A percentile compares a stretch with the other conserved stretches of the same genome.
Evolutionary conservation across 169 alveolate genomes (phyloP).

Genomic region (Cyclospora cayetanensis): DNA sequence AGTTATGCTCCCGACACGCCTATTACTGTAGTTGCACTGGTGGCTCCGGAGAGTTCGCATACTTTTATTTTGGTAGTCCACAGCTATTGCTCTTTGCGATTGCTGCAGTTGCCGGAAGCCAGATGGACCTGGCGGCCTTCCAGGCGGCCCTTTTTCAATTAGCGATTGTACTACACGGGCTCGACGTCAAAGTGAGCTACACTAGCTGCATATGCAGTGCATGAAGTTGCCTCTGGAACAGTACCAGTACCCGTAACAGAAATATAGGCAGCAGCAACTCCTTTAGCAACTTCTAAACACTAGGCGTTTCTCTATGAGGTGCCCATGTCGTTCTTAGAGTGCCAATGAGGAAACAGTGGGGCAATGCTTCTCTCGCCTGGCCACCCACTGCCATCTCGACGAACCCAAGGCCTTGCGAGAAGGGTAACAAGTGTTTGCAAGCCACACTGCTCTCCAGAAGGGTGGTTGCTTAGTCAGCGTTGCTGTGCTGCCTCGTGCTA

Average conservation of each 20-base stretch:
- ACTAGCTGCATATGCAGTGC: too few relatives aligned
- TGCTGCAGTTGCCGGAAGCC: neutral
- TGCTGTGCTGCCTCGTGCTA: too few relatives aligned
- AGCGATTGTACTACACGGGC: neutral
- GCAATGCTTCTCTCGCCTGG: neutral
- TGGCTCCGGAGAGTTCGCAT: too few relatives aligned
- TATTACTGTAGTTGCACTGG: too few relatives aligned
- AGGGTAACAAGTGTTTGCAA: neutral
- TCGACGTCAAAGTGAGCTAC: slow-evolving; percentile 2
- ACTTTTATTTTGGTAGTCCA: too few relatives aligned
- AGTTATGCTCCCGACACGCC: too few relatives aligned
- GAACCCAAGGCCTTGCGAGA: neutral
- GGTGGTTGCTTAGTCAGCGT: neutral
- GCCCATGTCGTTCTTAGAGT: neutral
- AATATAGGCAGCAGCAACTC: neutral
- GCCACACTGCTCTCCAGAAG: neutral
- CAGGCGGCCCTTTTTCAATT: neutral
- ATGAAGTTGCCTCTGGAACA: too few relatives aligned
- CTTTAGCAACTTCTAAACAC: too few relatives aligned
- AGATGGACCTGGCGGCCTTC: neutral
- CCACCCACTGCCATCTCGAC: neutral
- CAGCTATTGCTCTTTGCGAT: neutral
- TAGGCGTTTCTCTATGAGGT: too few relatives aligned
- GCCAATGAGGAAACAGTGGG: neutral
- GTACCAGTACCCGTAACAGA: neutral